Conservation (phyloP, 352 stramenopile genomes). For the Phytophthora macrochlamydospora region DNA sequence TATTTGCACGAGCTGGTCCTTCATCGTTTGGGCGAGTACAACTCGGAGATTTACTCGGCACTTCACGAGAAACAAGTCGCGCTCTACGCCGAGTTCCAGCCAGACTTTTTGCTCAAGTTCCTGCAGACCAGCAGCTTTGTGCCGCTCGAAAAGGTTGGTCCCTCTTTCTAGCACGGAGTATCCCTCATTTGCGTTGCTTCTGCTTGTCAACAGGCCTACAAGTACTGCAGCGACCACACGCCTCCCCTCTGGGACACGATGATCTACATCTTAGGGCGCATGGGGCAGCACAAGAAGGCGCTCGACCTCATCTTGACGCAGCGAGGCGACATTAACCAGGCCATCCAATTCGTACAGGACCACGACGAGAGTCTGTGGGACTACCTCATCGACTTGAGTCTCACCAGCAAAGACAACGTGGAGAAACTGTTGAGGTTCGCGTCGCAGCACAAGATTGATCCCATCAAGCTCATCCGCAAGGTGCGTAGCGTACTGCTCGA, state of each 20-base stretch:
- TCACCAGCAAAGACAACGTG: constrained; percentile 79
- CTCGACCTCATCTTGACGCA: constrained; percentile 86
- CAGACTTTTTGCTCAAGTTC: constrained; percentile 71
- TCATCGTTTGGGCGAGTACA: constrained; percentile 76
- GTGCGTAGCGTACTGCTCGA: constrained; percentile 25
- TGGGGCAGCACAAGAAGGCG: constrained; percentile 87
- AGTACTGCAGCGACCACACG: constrained; percentile 74
- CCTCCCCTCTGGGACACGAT: constrained; percentile 85
- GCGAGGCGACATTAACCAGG: constrained; percentile 79
- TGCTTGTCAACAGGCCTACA: constrained; percentile 56
- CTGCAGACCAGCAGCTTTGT: constrained; percentile 85
- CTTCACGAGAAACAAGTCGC: constrained; percentile 81
- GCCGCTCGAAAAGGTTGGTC: constrained; percentile 73
- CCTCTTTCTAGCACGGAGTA: background rate
- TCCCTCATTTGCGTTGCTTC: constrained; percentile 1
- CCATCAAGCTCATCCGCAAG: constrained; percentile 86
- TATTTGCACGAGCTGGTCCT: constrained; percentile 83
- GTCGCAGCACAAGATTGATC: constrained; percentile 83
- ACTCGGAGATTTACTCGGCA: constrained; percentile 71
- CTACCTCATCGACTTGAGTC: constrained; percentile 82
- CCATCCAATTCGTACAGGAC: constrained; percentile 84
- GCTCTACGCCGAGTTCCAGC: constrained; percentile 73
- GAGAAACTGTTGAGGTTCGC: constrained; percentile 76
- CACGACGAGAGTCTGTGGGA: constrained; percentile 82
- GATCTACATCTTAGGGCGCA: constrained; percentile 87